These are phyloP conservation scores for Penicillium griseofulvum DNA, from an alignment of 2,329 filamentous ascomycete species.

Conservation along the genomic window DNA sequence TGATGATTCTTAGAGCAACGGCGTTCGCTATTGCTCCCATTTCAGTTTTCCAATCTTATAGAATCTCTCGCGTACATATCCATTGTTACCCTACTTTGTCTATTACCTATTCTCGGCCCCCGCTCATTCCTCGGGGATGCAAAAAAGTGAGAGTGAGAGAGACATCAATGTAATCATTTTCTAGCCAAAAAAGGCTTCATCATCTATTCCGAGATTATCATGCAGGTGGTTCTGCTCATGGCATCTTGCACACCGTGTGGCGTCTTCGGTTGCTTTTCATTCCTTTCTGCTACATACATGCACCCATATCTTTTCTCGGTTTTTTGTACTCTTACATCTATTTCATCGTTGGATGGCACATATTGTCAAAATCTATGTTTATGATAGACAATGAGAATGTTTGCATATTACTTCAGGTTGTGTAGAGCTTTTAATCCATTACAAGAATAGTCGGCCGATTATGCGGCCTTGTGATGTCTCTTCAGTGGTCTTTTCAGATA, in stretches of 20 bases:
- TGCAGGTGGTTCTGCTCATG: not conserved
- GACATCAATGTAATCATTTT: conserved; percentile 6
- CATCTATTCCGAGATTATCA: not conserved
- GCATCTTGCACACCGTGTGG: not conserved
- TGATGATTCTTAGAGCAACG: conserved; percentile 38
- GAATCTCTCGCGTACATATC: conserved; percentile 9
- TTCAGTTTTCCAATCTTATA: not conserved
- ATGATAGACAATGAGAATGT: not conserved
- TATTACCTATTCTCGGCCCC: not conserved
- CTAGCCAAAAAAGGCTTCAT: not conserved
- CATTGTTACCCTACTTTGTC: conserved; percentile 3
- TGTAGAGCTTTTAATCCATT: not conserved
- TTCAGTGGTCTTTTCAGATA: no score
- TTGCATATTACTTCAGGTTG: not conserved
- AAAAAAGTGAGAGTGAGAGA: conserved; percentile 1
- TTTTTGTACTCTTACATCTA: not conserved
- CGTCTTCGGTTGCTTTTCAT: not conserved
- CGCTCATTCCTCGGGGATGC: not conserved
- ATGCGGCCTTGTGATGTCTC: no score
- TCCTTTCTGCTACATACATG: not conserved
- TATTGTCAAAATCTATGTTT: not conserved
- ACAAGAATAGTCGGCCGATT: no score
- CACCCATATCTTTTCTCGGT: not conserved
- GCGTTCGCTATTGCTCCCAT: not conserved
- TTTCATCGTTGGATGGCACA: not conserved